Base-by-base conservation (phyloP, 2,329 filamentous ascomycete species). In the Pseudocercospora cruenta region DNA sequence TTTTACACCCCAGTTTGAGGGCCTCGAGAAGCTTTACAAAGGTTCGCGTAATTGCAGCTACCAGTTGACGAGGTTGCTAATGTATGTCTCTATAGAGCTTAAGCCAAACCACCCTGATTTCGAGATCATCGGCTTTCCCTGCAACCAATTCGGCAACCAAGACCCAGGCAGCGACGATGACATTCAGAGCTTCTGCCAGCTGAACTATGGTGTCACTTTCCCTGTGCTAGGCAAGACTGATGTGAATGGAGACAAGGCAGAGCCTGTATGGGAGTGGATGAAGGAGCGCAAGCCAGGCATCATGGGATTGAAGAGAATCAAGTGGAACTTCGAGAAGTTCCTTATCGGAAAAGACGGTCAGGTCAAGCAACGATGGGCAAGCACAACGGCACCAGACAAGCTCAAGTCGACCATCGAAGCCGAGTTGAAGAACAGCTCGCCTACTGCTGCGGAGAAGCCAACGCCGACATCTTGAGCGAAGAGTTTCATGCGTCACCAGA, bases 311-410 rank as follows among this genome's bases (percentile, higher is more conserved):
- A 94, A 96, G 89, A 82, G 90, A 69, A 85, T 99, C 75, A 97
- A 98, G 90, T 99, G 95, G 95, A 99, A 99, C 83, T 99, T 98
- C 84, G 95, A 99, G 82, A 99, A 99, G 87, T 99, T 97, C 82
- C 83, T 99, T 70, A 84, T 99, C 71, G 91, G 90, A 67, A 87
- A 88, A 68, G 93, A 98, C 80, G 95, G 95, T 26, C 86, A 90
- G 82, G 93, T 98, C 73, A 91, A 91, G 81, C 86, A 86, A 28
- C 85, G 95, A 71, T 99, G 93, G 93, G 91, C 92, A 36, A 94
- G 91, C 80, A 91, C 88, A 19, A 93, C 91, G 67, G 95, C 94
- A 85, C 95, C 95, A 0, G 92, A 94, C 82, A 81, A 82, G 45
- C 82, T 99, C 73, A 91, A 94, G 87, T 84, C 85, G 69, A 81